These are phyloP conservation scores for Zygoascus flipseniorum DNA, from an alignment of 805 yeast species.

Conservation along the genomic window DNA sequence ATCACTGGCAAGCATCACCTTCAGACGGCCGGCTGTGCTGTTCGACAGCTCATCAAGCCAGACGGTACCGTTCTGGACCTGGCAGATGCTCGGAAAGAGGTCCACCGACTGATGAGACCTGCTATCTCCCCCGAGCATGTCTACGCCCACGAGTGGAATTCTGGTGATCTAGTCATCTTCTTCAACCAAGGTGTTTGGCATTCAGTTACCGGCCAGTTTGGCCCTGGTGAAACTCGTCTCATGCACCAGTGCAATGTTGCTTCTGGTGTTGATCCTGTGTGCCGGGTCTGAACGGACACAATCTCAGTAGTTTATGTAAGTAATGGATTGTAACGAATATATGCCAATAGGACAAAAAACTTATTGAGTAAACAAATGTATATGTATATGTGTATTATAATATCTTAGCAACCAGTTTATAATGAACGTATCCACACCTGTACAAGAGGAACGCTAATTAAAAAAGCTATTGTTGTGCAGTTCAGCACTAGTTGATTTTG, in stretches of 20 bases:
- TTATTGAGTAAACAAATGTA: too few relatives aligned
- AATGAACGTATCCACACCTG: too few relatives aligned
- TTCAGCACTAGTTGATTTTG: neutral
- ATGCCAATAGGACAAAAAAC: too few relatives aligned
- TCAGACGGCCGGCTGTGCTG: constrained; percentile 86
- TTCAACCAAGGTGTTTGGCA: constrained; percentile 89
- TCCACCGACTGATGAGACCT: constrained; percentile 74
- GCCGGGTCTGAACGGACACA: neutral
- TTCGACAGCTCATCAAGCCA: constrained; percentile 49
- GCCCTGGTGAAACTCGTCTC: constrained; percentile 65
- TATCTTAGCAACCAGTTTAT: too few relatives aligned
- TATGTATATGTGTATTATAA: too few relatives aligned
- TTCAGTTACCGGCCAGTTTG: constrained; percentile 84
- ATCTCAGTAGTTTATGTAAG: too few relatives aligned
- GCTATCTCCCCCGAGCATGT: constrained; percentile 67
- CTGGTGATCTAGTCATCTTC: constrained; percentile 81
- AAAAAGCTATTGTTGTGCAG: too few relatives aligned
- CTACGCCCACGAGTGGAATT: constrained; percentile 74
- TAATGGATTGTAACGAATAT: too few relatives aligned
- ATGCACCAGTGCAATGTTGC: constrained; percentile 96
- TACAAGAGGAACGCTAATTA: too few relatives aligned
- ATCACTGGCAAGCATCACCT: constrained; percentile 74
- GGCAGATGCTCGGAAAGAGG: constrained; percentile 64
- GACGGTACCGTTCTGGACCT: constrained; percentile 56
- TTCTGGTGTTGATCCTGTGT: constrained; percentile 59